Evolutionary conservation across 306 rosid species (phyloP), one percentile per base, ranked within the genome.

Genomic region (Psophocarpus tetragonolobus): DNA sequence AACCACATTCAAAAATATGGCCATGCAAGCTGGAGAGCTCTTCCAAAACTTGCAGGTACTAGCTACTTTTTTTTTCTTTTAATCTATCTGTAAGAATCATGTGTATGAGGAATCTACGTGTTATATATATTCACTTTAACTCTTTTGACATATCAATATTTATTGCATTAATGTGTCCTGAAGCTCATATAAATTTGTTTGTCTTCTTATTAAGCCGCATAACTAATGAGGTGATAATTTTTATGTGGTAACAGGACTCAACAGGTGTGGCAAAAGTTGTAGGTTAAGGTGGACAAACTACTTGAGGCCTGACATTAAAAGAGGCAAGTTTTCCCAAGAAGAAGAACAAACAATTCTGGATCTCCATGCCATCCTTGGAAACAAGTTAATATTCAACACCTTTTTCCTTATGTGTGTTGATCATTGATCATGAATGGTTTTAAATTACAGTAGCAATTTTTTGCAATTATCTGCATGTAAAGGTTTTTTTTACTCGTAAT

Each of bases 241-340:
- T n/a, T 53, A 10, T 57, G 17, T 74, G 6, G 2, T 26, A 30
- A 68, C 75, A 82, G 85, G 82, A 50, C 75, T 82, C 38, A 82
- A 82, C 57, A 82, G 85, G 58, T 82, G 85, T 64, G 85, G 85
- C 21, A 82, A 82, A 45, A 82, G 85, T 29, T 76, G 85, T 42
- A 82, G 85, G 36, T 70, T 82, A 71, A 82, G 85, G 54, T 82
- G 85, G 85, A 77, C 85, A 0, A 81, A 82, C 45, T 82, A 82
- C 48, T 64, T 82, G 63, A 82, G 85, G 62, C 85, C 85, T 32
- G 82, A 44, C 71, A 82, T 82, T 13, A 82, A 76, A 69, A 77
- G 85, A 76, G 85, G 85, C 2, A 82, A 82, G 21, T 82, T 82
- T 30, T 77, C 85, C 15, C 41, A 82, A 54, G 82, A 82, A 53